A percentile compares a stretch with the other conserved stretches of the same genome.
These are phyloP conservation scores for Agaricus blazei DNA, from an alignment of 768 basidiomycete species.

Conservation along the genomic window DNA sequence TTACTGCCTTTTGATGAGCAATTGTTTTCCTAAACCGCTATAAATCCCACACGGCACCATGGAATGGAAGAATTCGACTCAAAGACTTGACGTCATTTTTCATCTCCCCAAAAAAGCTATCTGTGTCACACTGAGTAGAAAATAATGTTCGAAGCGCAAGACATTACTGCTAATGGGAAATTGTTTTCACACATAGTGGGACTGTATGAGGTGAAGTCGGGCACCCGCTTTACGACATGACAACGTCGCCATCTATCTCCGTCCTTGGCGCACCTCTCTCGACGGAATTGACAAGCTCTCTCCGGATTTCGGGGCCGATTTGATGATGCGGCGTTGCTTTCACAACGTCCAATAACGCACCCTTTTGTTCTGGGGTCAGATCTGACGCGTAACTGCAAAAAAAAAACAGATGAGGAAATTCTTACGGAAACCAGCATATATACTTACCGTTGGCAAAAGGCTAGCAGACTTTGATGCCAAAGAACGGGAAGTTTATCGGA, in stretches of 20 bases:
- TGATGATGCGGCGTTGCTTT: slow-evolving; percentile 81
- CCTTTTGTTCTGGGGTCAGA: slow-evolving; percentile 95
- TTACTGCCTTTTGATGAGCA: no score
- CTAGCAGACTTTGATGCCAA: slow-evolving; percentile 96
- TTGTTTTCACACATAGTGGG: no score
- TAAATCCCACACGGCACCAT: no score
- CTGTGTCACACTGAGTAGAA: no score
- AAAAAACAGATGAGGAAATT: background rate
- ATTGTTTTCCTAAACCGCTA: no score
- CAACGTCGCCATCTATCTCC: slow-evolving; percentile 59
- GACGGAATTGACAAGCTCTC: slow-evolving; percentile 86
- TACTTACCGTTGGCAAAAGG: slow-evolving; percentile 84
- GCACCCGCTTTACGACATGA: slow-evolving; percentile 43
- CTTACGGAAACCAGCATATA: background rate
- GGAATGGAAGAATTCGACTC: no score
- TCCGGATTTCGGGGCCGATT: slow-evolving; percentile 84
- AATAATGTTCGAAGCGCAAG: no score
- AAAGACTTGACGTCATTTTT: no score
- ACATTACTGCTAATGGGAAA: no score
- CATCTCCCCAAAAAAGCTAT: no score
- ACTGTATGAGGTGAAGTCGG: background rate
- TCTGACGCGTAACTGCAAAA: slow-evolving; percentile 80
- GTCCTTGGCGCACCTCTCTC: slow-evolving; percentile 76
- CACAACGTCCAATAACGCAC: slow-evolving; percentile 91
- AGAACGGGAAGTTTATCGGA: slow-evolving; percentile 87